phyloP scores from a whole-genome alignment of 257 asterid genomes.

The Solanum chiquidenum region DNA sequence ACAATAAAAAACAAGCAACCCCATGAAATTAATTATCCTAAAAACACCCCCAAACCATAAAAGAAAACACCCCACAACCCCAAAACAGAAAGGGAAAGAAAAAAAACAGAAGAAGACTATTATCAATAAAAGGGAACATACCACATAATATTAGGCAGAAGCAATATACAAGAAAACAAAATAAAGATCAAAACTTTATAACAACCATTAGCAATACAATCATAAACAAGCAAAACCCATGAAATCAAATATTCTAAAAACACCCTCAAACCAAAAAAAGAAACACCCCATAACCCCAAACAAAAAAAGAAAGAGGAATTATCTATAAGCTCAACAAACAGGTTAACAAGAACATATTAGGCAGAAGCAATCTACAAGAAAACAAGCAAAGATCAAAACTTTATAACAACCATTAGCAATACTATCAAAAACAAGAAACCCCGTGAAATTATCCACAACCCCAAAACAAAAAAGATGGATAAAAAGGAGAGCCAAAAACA shows the following conservation, averaged over 20 bases:
- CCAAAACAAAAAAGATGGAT: not conserved
- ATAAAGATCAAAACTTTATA: not conserved
- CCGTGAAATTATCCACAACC: not conserved
- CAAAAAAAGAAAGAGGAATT: not conserved
- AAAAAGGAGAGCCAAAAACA: not conserved
- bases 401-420: not conserved
- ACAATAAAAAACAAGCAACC: conserved; percentile 2
- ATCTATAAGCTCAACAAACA: conserved; percentile 68
- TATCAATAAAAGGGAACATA: not conserved
- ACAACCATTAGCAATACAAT: not conserved
- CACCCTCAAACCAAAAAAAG: not conserved
- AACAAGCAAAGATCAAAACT: not conserved
- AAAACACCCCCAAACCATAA: not conserved
- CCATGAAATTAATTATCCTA: not conserved
- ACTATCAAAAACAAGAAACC: conserved; percentile 8
- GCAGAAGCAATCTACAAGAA: not conserved
- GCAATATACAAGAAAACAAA: not conserved
- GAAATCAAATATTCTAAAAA: not conserved
- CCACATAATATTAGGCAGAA: not conserved
- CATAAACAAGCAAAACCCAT: not conserved
- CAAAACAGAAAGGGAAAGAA: not conserved
- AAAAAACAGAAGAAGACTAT: not conserved
- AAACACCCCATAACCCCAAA: no score
- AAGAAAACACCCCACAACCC: not conserved
- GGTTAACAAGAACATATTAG: conserved; percentile 49